Evolutionary conservation across 345 rosid species (phyloP), one percentile per base, ranked within the genome.

Genomic region (Noccaea bulbosa): DNA sequence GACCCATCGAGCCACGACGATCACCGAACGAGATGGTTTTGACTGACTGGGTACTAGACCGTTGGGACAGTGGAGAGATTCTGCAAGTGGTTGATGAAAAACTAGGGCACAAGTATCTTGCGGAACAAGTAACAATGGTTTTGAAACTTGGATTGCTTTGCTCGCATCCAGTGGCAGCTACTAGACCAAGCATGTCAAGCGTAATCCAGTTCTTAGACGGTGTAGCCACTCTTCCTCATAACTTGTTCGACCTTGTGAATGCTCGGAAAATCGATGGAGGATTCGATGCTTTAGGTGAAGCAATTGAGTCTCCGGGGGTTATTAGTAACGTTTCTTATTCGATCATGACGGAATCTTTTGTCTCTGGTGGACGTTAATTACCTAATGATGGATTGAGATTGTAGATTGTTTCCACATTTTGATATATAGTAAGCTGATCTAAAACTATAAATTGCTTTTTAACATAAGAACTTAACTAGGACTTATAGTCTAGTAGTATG

Each of bases 131-230:
- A 52, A 37, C 16, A 8, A 5, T 59, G 12, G 78, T 74, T 66
- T 67, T 74, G 68, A 74, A 74, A 51, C 40, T 74, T 1, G 78
- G 78, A 4, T 40, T 74, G 61, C 68, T 67, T 67, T 74, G 68
- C 24, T 54, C 65, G 22, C 78, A 74, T 74, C 72, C 73, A 16
- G 67, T 74, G 70, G 67, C 73, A 74, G 56, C 72, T 47, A 67
- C 67, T 40, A 78, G 84, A 72, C 90, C 87, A 50, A 74, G 62
- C 40, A 67, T 74, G 78, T 58, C 72, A 44, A 58, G 73, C 33
- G 55, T 74, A 27, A 59, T 50, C 14, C 78, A 74, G 11, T 59
- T 66, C 11, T 15, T 74, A 15, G 73, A 74, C 15, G 73, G 78
- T 40, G 73, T 68, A 46, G 73, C 69, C 5, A 50, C 44, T 16